Base-by-base conservation (phyloP, 768 basidiomycete genomes). In the Pisolithus sp. region DNA sequence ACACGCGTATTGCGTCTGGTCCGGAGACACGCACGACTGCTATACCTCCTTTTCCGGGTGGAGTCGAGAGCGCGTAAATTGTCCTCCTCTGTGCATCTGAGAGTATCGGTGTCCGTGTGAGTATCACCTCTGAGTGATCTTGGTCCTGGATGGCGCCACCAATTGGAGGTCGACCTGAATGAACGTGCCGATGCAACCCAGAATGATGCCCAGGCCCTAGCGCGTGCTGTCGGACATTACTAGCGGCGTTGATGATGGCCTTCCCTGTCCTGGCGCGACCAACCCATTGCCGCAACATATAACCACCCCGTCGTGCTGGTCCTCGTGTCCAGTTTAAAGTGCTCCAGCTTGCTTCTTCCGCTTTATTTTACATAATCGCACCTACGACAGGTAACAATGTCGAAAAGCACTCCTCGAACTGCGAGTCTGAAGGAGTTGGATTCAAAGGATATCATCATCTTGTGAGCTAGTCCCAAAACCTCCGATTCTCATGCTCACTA, bases 51-150 rank as follows among this genome's bases (percentile, higher is more conserved):
- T 85, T 91, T 1, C 91, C 93, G 2, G 86, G 82, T 2, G 92
- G 89, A 0, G 91, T 93, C 0, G 92, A 89, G 24, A 93, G 75
- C 1, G 92, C 93, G 63, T 87, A 95, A 43, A 95, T 89, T 2
- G 93, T 94, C 21, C 68, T 61, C n/a, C 76, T 72, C 62, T 89
- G 85, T 5, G 83, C 68, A 43, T 76, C 73, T 10, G 76, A 77
- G 40, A 57, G 65, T 0, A 65, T 62, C 7, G 65, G 57, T 9
- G 55, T 24, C 10, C 21, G 18, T 10, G 10, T 34, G 12, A 34
- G 34, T 13, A 13, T 34, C 34, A 15, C 10, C 2, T 34, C 34
- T 5, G 13, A 15, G 34, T 15, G 34, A 13, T 34, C 34, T 34
- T 13, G 34, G 13, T 34, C 34, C 12, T 12, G 34, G 34, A 15